Evolutionary conservation across 371 early-diverging fungal species (phyloP).

Genomic region (Mucor velutinosus): DNA sequence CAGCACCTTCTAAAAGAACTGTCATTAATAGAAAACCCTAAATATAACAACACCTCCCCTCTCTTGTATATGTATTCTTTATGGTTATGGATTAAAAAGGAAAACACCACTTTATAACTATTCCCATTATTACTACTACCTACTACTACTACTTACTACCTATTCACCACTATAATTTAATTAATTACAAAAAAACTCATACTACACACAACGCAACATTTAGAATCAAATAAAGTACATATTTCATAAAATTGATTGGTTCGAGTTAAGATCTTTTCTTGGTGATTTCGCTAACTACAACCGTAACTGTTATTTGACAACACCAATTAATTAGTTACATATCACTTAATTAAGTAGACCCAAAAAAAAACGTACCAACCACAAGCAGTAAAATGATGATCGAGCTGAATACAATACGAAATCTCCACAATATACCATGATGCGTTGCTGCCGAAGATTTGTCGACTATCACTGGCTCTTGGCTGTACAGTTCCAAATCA

Average conservation of each 20-base stretch:
- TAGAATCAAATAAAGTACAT: conserved; percentile 1
- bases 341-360: neutral
- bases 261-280: conserved; percentile 6
- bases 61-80: conserved; percentile 1
- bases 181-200: conserved; percentile 1
- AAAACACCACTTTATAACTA: neutral
- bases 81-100: neutral
- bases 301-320: conserved; percentile 8
- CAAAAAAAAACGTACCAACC: conserved; percentile 15
- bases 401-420: conserved; percentile 9
- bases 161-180: neutral
- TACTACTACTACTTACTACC: neutral
- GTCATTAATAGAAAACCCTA: conserved; percentile 21
- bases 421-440: conserved; percentile 10
- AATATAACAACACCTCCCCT: neutral
- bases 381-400: conserved; percentile 21
- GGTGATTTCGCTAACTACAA: conserved; percentile 23
- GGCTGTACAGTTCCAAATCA: neutral
- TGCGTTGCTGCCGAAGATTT: neutral
- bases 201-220: neutral
- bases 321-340: neutral
- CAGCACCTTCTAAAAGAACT: conserved; percentile 12
- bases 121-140: neutral
- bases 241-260: conserved; percentile 10
- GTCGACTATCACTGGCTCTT: neutral